Conservation (phyloP, 1,139 yeast genomes). For the Blastobotrys arbuscula region DNA sequence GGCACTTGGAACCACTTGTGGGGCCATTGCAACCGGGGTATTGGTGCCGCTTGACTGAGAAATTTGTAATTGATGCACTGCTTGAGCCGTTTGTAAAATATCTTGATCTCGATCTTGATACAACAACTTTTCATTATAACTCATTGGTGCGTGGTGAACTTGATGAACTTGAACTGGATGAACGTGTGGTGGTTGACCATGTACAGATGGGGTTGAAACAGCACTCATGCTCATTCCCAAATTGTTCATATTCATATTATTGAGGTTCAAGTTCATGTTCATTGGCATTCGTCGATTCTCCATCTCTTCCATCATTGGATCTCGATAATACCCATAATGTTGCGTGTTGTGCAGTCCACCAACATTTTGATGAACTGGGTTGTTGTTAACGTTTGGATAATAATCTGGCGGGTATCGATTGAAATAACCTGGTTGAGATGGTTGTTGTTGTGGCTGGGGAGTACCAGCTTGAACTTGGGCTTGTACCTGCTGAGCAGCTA, state of each 20-base stretch:
- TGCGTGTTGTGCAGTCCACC: slow-evolving; percentile 10
- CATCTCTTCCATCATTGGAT: neutral
- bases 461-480: neutral
- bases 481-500: neutral
- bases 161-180: neutral
- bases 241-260: too few relatives aligned
- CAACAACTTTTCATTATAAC: slow-evolving; percentile 5
- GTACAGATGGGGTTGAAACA: neutral
- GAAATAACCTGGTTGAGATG: slow-evolving; percentile 1
- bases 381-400: slow-evolving; percentile 8
- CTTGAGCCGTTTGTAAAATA: slow-evolving; percentile 9
- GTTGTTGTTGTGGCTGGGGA: slow-evolving; percentile 12
- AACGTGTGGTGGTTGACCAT: neutral
- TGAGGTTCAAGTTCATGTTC: neutral
- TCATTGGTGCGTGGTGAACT: neutral
- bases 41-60: slow-evolving; percentile 2
- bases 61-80: slow-evolving; percentile 11
- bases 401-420: neutral
- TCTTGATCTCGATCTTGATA: slow-evolving; percentile 2
- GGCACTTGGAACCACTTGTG: neutral
- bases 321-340: slow-evolving; percentile 11
- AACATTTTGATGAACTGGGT: slow-evolving; percentile 12
- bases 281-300: neutral
- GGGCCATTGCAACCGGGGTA: neutral
- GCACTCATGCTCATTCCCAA: slow-evolving; percentile 8